phyloP scores from a whole-genome alignment of 2,329 filamentous ascomycete genomes.

The Cladophialophora psammophila region DNA sequence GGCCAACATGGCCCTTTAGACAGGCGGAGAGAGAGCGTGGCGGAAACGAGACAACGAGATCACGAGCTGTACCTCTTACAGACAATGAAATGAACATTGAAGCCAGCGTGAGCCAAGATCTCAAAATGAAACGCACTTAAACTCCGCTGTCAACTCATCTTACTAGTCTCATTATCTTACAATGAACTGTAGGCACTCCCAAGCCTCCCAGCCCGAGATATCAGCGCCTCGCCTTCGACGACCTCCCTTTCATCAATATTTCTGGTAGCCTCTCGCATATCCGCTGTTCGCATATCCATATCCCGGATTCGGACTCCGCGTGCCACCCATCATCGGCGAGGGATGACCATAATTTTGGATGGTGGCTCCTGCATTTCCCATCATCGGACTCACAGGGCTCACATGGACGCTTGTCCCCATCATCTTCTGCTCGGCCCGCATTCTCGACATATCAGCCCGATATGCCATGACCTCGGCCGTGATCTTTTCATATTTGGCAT shows the following conservation, averaged over 20 bases:
- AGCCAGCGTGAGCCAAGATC: slow-evolving; percentile 7
- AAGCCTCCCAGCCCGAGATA: neutral
- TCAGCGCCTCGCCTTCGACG: neutral
- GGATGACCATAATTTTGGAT: slow-evolving; percentile 23
- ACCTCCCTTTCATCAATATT: slow-evolving; percentile 22
- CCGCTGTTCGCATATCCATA: slow-evolving; percentile 18
- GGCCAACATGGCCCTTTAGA: slow-evolving; percentile 15
- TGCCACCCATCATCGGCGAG: slow-evolving; percentile 32
- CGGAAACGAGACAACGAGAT: neutral
- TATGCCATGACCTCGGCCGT: slow-evolving; percentile 46
- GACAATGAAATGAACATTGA: neutral
- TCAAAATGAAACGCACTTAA: slow-evolving; percentile 12
- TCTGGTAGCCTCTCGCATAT: slow-evolving; percentile 34
- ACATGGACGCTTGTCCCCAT: slow-evolving; percentile 13
- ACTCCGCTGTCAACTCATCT: slow-evolving; percentile 5
- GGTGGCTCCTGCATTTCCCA: slow-evolving; percentile 30
- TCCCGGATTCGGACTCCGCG: slow-evolving; percentile 26
- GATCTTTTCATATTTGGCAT: slow-evolving; percentile 55
- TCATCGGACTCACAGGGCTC: slow-evolving; percentile 25
- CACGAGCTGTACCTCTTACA: neutral
- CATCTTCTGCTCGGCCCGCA: slow-evolving; percentile 35
- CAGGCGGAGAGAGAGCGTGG: neutral
- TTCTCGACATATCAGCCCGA: slow-evolving; percentile 38
- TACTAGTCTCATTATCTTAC: slow-evolving; percentile 12
- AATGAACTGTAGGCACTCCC: slow-evolving; percentile 1